phyloP scores from a whole-genome alignment of 805 yeast genomes.

The Sugiyamaella floridensis region DNA sequence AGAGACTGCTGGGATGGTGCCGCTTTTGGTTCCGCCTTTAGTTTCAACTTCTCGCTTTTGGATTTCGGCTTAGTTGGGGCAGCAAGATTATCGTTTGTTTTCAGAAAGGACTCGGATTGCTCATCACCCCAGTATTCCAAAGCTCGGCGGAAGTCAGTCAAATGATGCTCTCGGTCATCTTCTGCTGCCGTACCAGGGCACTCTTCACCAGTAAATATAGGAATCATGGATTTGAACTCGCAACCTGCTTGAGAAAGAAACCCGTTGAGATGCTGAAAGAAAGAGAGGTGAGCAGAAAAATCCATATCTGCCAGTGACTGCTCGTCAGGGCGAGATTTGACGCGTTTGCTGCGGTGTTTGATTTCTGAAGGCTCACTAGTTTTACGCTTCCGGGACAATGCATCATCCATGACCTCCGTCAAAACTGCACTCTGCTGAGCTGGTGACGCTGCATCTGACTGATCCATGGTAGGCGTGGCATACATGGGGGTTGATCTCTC shows the following conservation, averaged over 20 bases:
- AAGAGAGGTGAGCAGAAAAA: slow-evolving; percentile 19
- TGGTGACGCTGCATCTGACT: too few species aligned
- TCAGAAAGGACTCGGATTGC: slow-evolving; percentile 24
- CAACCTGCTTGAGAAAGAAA: slow-evolving; percentile 14
- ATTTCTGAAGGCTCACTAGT: not conserved
- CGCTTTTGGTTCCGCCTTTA: slow-evolving; percentile 7
- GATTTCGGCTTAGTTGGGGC: not conserved
- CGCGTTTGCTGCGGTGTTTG: slow-evolving; percentile 18
- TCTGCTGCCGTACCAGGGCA: not conserved
- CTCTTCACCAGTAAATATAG: slow-evolving; percentile 16
- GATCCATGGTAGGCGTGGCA: too few species aligned
- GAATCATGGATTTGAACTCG: slow-evolving; percentile 17
- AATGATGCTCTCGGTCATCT: not conserved
- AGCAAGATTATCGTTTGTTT: slow-evolving; percentile 1
- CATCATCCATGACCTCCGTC: too few species aligned
- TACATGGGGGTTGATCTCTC: too few species aligned
- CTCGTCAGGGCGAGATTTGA: slow-evolving; percentile 24
- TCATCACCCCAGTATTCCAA: slow-evolving; percentile 33
- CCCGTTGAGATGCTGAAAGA: slow-evolving; percentile 19
- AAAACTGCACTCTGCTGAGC: too few species aligned
- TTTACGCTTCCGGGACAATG: not conserved
- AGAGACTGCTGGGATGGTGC: slow-evolving; percentile 19
- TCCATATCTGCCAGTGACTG: slow-evolving; percentile 15
- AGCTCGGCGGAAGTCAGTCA: slow-evolving; percentile 30
- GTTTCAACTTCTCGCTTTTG: not conserved